phyloP scores from a whole-genome alignment of 768 basidiomycete species.

The Ramaria sp. region DNA sequence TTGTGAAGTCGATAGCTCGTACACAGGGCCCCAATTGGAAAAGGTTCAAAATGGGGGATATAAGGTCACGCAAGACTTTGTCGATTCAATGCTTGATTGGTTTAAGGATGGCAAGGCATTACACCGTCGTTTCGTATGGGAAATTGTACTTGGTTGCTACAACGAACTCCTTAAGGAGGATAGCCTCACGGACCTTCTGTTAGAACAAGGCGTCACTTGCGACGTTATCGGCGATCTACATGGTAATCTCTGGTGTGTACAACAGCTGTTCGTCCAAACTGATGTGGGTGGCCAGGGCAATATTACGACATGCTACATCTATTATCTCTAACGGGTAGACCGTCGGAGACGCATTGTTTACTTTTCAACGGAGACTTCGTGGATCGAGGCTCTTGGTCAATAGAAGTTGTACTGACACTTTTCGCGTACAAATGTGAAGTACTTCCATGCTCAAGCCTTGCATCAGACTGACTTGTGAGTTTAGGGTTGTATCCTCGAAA shows the following conservation, averaged over 20 bases:
- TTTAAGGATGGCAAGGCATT: conserved; percentile 94
- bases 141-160: conserved; percentile 85
- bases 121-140: conserved; percentile 86
- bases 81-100: conserved; percentile 79
- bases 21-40: conserved; percentile 67
- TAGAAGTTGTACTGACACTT: conserved; percentile 85
- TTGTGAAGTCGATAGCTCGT: conserved; percentile 66
- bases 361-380: conserved; percentile 96
- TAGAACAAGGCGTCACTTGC: conserved; percentile 70
- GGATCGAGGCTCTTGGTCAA: conserved; percentile 92
- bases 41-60: conserved; percentile 45
- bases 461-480: background rate
- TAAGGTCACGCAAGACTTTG: conserved; percentile 65
- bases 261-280: background rate
- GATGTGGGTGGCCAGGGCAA: conserved; percentile 49
- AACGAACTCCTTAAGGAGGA: conserved; percentile 65
- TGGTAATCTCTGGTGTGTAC: conserved; percentile 35
- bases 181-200: conserved; percentile 64
- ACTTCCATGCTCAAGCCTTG: background rate
- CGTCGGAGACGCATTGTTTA: conserved; percentile 74
- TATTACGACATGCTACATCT: conserved; percentile 91
- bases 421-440: conserved; percentile 91
- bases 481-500: conserved; percentile 83
- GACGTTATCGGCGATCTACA: conserved; percentile 97
- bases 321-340: conserved; percentile 74